Evolutionary conservation across 331 rosid species (phyloP), one percentile per base, ranked within the genome.

Genomic region (Pyracantha coccinea): DNA sequence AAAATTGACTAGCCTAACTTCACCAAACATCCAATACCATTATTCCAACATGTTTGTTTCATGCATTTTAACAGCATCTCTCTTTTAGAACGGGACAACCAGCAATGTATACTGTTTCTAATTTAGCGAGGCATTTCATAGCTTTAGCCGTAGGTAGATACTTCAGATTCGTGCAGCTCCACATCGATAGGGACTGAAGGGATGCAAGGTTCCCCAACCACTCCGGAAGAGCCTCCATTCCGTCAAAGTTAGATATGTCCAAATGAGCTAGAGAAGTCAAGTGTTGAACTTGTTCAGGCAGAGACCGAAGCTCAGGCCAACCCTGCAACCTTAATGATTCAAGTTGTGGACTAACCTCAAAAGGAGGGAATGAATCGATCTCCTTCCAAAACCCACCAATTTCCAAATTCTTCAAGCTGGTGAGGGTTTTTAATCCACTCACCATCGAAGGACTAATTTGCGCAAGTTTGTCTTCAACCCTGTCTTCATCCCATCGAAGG

Each of bases 51-150:
- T n/a, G n/a, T n/a, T n/a, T n/a, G n/a, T n/a, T n/a, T n/a, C n/a
- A n/a, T n/a, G n/a, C n/a, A n/a, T n/a, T n/a, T n/a, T n/a, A n/a
- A n/a, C n/a, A n/a, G 3, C 55, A 50, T 15, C n/a, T 50, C 55
- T 50, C 20, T 0, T 50, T 0, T 13, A 50, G 55, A 1, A 50
- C 2, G 16, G 55, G n/a, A 50, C 55, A 50, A 6, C 0, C 0
- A 14, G 0, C 0, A 47, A 47, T 6, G 2, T 0, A 0, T 15
- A 47, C 1, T 6, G 0, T 0, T 1, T 15, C 0, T 47, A 47
- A 47, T 47, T 35, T 35, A 12, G 7, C 0, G 54, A 47, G 54
- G 17, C 54, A 5, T 47, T 17, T 4, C 54, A 15, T 47, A 47
- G 54, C 54, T 47, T 47, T 0, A 47, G n/a, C 7, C 1, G 54